phyloP scores from a whole-genome alignment of 176 grass and related monocot genomes.

The Carex littledalei region DNA sequence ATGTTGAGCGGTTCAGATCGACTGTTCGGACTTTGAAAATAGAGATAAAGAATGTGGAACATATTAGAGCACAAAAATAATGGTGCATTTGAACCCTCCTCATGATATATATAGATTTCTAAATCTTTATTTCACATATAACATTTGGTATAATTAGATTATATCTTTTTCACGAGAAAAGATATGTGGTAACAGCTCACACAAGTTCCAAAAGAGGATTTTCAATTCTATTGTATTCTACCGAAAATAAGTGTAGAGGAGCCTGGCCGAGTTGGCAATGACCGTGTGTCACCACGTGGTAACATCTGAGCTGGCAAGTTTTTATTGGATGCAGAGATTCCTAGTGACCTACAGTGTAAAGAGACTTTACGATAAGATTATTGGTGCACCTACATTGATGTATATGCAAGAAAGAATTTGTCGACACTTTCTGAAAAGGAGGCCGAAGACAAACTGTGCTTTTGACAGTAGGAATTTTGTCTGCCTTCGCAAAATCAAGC shows the following conservation, averaged over 20 bases:
- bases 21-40: too few relatives aligned
- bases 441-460: neutral
- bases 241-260: neutral
- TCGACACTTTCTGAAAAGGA: neutral
- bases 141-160: too few relatives aligned
- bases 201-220: neutral
- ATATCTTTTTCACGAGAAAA: too few relatives aligned
- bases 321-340: neutral
- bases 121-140: too few relatives aligned
- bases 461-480: neutral
- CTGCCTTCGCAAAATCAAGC: neutral
- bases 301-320: neutral
- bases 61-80: too few relatives aligned
- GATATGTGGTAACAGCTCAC: too few relatives aligned
- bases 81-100: too few relatives aligned
- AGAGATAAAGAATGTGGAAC: too few relatives aligned
- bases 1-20: too few relatives aligned
- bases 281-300: neutral
- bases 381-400: neutral
- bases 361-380: neutral
- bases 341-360: too few relatives aligned
- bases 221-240: neutral
- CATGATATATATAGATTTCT: too few relatives aligned
- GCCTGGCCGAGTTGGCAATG: neutral
- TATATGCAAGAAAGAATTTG: neutral